Percentiles rank a stretch among this genome's conserved stretches.
Evolutionary conservation across 352 stramenopile species (phyloP).

Genomic region (Globisporangium irregulare): DNA sequence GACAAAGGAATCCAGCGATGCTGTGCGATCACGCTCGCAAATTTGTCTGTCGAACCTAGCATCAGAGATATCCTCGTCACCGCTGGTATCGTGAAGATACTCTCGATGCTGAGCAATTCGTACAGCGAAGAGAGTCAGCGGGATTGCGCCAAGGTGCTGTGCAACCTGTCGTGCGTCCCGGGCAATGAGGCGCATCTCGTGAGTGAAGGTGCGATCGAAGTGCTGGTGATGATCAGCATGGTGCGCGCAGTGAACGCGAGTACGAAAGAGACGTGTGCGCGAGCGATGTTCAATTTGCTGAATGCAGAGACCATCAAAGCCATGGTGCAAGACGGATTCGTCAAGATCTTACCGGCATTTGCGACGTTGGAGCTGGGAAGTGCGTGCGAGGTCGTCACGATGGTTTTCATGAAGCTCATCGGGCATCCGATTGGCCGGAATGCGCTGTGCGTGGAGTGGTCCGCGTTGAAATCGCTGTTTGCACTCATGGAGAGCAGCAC

Average conservation of each 20-base stretch:
- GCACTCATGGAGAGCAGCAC: conserved; percentile 31
- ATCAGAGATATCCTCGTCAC: conserved; percentile 49
- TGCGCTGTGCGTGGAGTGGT: conserved; percentile 39
- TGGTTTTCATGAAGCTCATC: conserved; percentile 62
- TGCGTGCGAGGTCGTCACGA: conserved; percentile 34
- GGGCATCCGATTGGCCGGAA: conserved; percentile 38
- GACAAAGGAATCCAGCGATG: conserved; percentile 52
- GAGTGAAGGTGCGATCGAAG: conserved; percentile 48
- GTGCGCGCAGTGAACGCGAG: conserved; percentile 53
- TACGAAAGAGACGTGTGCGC: conserved; percentile 71
- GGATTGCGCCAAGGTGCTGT: conserved; percentile 70
- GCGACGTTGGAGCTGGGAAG: conserved; percentile 24
- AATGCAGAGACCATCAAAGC: conserved; percentile 52
- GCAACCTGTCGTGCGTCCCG: conserved; percentile 60
- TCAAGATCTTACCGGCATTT: conserved; percentile 61
- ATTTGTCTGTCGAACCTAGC: conserved; percentile 50
- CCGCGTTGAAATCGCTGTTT: conserved; percentile 53
- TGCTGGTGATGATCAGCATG: conserved; percentile 82
- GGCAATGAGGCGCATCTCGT: conserved; percentile 52
- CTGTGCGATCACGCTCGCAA: conserved; percentile 66
- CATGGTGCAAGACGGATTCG: conserved; percentile 64
- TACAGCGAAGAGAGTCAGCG: conserved; percentile 82
- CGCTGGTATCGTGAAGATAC: conserved; percentile 45
- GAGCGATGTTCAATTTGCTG: conserved; percentile 65
- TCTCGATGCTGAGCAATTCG: conserved; percentile 67